Conservation (phyloP, 1,139 yeast genomes). For the Lodderomyces elongisporus region DNA sequence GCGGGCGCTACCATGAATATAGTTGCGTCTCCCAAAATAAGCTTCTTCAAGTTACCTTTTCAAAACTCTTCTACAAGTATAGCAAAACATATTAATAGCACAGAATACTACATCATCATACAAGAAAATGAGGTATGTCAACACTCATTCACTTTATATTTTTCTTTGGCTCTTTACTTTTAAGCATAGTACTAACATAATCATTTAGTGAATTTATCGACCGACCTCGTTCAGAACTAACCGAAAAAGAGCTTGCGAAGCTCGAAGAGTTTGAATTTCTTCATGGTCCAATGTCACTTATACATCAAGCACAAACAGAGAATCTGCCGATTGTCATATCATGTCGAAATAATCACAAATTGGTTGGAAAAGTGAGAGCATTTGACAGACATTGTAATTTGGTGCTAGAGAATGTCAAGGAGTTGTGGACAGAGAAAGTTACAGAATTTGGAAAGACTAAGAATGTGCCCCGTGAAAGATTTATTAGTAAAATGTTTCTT, state of each 20-base stretch:
- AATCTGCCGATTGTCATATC: slow-evolving; percentile 80
- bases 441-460: slow-evolving; percentile 69
- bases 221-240: slow-evolving; percentile 73
- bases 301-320: slow-evolving; percentile 73
- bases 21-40: too few species aligned
- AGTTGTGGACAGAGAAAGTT: slow-evolving; percentile 77
- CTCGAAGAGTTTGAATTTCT: slow-evolving; percentile 87
- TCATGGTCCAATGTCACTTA: slow-evolving; percentile 86
- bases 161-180: too few species aligned
- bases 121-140: too few species aligned
- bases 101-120: too few species aligned
- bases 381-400: slow-evolving; percentile 95
- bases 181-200: too few species aligned
- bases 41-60: too few species aligned
- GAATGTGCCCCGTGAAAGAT: slow-evolving; percentile 72
- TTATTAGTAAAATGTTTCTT: slow-evolving; percentile 80
- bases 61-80: too few species aligned
- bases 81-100: too few species aligned
- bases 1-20: too few species aligned
- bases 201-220: slow-evolving; percentile 65
- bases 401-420: slow-evolving; percentile 89
- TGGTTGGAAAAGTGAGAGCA: slow-evolving; percentile 85
- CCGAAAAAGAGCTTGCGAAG: slow-evolving; percentile 72
- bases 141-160: too few species aligned
- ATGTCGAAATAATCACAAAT: slow-evolving; percentile 87